Conservation (phyloP, 805 yeast genomes). For the Saccharomyces mikatae region DNA sequence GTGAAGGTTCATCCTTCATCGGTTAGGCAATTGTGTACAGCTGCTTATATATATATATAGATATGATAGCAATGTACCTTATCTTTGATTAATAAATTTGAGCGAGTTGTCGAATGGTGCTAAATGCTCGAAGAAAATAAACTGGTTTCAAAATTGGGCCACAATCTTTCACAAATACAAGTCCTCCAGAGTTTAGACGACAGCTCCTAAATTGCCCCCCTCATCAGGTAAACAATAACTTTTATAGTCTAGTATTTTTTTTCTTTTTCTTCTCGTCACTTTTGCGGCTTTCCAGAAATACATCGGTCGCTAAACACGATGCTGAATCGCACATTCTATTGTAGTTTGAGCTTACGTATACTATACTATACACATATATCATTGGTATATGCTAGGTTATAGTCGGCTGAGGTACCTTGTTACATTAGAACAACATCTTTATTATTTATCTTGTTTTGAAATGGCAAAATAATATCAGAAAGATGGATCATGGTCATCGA, state of each 20-base stretch:
- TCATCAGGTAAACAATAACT: not conserved
- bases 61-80: not conserved
- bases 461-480: not conserved
- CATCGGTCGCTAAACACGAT: not conserved
- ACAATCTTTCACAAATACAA: not conserved
- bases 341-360: not conserved
- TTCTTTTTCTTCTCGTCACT: not conserved
- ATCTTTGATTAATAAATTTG: not conserved
- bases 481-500: not conserved
- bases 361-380: not conserved
- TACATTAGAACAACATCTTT: not conserved
- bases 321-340: not conserved
- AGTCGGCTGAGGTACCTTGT: not conserved
- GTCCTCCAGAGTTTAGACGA: not conserved
- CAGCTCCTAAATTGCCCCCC: not conserved
- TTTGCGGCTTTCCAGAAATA: not conserved
- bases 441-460: not conserved
- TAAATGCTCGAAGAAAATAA: not conserved
- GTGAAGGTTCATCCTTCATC: not conserved
- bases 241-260: not conserved
- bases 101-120: not conserved
- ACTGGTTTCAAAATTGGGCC: not conserved
- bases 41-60: not conserved
- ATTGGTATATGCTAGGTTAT: not conserved
- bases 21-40: not conserved